Evolutionary conservation across 1,284 basidiomycete genomes (phyloP).

Genomic region (Malassezia dermatis): DNA sequence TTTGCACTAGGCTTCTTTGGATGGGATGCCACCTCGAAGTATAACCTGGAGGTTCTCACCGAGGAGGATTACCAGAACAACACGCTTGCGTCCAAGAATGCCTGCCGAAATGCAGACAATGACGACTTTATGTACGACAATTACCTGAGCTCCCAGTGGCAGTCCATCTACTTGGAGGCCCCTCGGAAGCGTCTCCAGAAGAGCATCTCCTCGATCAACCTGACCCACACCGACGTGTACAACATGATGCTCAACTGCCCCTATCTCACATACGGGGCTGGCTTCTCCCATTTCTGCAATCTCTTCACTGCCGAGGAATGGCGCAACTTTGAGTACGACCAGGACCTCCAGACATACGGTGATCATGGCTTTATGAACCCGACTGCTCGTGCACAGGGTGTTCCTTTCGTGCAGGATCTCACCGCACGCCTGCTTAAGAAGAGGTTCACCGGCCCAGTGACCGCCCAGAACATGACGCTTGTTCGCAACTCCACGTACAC

Average conservation of each 20-base stretch:
- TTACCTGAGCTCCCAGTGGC: slow-evolving; percentile 28
- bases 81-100: slow-evolving; percentile 64
- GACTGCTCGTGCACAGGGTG: slow-evolving; percentile 64
- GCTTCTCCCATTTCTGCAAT: slow-evolving; percentile 58
- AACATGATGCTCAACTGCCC: slow-evolving; percentile 48
- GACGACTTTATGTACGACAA: slow-evolving; percentile 53
- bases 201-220: slow-evolving; percentile 35
- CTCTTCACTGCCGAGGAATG: slow-evolving; percentile 80
- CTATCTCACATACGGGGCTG: slow-evolving; percentile 34
- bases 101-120: slow-evolving; percentile 53
- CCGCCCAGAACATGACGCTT: slow-evolving; percentile 37
- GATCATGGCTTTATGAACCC: slow-evolving; percentile 71
- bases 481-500: slow-evolving; percentile 24
- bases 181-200: slow-evolving; percentile 31
- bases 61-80: slow-evolving; percentile 54
- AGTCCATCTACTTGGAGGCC: slow-evolving; percentile 33
- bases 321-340: slow-evolving; percentile 63
- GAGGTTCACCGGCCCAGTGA: slow-evolving; percentile 21
- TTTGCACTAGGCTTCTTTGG: slow-evolving; percentile 45
- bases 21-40: slow-evolving; percentile 23
- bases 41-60: slow-evolving; percentile 37
- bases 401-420: slow-evolving; percentile 59
- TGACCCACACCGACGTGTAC: slow-evolving; percentile 48
- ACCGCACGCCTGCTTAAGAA: slow-evolving; percentile 29
- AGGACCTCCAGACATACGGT: slow-evolving; percentile 48